Base-by-base conservation (phyloP, 1,284 basidiomycete genomes). In the Termitomyces sp. region DNA sequence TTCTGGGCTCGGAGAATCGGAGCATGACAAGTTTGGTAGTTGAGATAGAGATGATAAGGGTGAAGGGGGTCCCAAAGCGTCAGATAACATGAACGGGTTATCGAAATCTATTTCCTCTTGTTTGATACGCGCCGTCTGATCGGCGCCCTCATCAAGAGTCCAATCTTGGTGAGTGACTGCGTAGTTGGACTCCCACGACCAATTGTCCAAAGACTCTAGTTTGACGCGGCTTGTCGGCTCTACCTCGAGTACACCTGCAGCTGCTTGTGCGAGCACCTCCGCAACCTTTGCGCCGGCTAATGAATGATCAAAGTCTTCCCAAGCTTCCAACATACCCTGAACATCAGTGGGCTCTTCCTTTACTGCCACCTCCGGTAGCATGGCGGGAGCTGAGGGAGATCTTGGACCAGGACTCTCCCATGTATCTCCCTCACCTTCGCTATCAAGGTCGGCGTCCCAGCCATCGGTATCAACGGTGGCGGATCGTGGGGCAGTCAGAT, bases 301-400 rank as follows among this genome's bases (percentile, higher is more conserved):
- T 47, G 63, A 68, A 6, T 70, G 70, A 58, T 81, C 77, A 55
- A 81, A 72, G 61, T 81, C 76, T 44, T 86, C 86, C 83, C 84
- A 88, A 17, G 78, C 79, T 54, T 84, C 83, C 38, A 87, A 64
- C 65, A 83, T 77, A 15, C 79, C 79, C 58, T 81, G 77, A 9
- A 86, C 75, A 60, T 85, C 84, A 26, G 69, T 71, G 0, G 78
- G 76, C 60, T 87, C 84, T 59, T 80, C 74, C 65, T 86, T 86
- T 55, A 86, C 77, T 7, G 68, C 64, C 3, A 79, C 61, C 26
- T 72, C 65, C 54, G 63, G 63, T 50, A 64, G 68, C 61, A 65
- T 64, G 55, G 68, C 66, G 8, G 74, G 72, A 10, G 75, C 78
- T 3, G 79, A 81, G 9, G 81, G 82, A 1, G 81, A 83, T 41